Evolutionary conservation across 345 rosid genomes (phyloP).

Genomic region (Populus nigra): DNA sequence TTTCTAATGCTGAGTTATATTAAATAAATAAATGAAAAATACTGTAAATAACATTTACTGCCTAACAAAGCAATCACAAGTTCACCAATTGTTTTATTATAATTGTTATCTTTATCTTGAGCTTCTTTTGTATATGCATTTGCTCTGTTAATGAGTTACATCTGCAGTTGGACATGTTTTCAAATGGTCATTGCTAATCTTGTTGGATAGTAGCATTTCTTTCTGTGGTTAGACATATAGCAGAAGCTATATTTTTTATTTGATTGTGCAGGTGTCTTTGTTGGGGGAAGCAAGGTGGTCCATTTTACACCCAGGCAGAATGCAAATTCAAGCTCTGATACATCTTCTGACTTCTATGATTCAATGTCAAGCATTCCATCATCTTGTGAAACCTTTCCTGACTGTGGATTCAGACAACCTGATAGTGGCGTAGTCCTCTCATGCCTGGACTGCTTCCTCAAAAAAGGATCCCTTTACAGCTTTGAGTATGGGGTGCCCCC

Average conservation of each 20-base stretch:
- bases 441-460: conserved; percentile 86
- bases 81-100: too few species aligned
- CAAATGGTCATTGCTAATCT: neutral
- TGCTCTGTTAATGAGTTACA: neutral
- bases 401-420: conserved; percentile 83
- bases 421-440: conserved; percentile 81
- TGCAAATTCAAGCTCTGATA: conserved; percentile 32
- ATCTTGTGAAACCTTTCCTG: conserved; percentile 69
- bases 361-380: conserved; percentile 37
- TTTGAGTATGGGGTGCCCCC: conserved; percentile 76
- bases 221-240: neutral
- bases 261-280: conserved; percentile 63
- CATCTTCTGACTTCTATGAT: conserved; percentile 43
- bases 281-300: conserved; percentile 98
- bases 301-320: conserved; percentile 77
- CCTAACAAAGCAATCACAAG: neutral
- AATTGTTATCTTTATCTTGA: neutral
- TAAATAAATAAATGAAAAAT: neutral
- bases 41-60: neutral
- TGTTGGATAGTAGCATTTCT: neutral
- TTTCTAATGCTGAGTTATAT: neutral
- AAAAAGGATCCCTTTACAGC: conserved; percentile 71
- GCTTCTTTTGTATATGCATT: neutral
- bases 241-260: neutral
- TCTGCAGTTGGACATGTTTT: neutral